These are phyloP conservation scores for Bryoerythrophyllum caledonicum DNA, from an alignment of 225 moss, liverwort and hornwort species.

Conservation along the genomic window DNA sequence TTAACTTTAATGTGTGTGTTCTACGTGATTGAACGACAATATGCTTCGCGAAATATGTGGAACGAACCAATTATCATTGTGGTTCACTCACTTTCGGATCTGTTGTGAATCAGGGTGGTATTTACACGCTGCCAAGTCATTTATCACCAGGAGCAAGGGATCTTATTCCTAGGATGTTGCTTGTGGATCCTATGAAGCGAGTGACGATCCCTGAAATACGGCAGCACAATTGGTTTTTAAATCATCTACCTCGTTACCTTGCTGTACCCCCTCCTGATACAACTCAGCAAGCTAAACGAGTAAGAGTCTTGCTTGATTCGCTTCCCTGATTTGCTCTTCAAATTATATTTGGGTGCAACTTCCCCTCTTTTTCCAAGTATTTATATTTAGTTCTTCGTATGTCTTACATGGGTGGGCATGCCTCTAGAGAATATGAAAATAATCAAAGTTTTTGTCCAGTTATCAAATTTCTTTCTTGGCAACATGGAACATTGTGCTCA, in stretches of 20 bases:
- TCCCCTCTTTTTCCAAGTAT: background rate
- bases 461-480: background rate
- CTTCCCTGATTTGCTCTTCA: background rate
- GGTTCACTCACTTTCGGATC: conserved; percentile 14
- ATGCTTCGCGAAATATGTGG: background rate
- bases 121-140: conserved; percentile 58
- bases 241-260: conserved; percentile 56
- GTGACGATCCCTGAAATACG: conserved; percentile 61
- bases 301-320: conserved; percentile 8
- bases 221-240: conserved; percentile 50
- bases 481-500: background rate
- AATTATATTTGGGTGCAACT: background rate
- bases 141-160: conserved; percentile 61
- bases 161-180: conserved; percentile 58
- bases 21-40: background rate
- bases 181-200: conserved; percentile 62
- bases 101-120: conserved; percentile 49
- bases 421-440: background rate
- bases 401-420: background rate
- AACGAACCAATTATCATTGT: background rate
- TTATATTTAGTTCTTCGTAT: background rate
- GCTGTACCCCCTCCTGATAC: conserved; percentile 62
- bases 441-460: no score
- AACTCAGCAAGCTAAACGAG: conserved; percentile 56
- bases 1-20: background rate